These are phyloP conservation scores for Mycena metata DNA, from an alignment of 768 basidiomycete species.

Conservation along the genomic window DNA sequence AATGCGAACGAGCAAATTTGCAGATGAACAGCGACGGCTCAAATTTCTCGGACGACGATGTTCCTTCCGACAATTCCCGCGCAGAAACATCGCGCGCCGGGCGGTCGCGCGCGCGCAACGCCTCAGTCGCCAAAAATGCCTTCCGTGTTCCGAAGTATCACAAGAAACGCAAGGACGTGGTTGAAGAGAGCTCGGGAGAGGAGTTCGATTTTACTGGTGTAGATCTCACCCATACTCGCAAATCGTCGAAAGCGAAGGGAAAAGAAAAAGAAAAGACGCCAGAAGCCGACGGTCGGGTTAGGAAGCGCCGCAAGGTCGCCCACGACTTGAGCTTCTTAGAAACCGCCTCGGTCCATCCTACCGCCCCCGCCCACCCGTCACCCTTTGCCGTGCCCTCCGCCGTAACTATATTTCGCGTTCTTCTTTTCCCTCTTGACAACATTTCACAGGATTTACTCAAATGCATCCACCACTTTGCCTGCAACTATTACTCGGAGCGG, in stretches of 20 bases:
- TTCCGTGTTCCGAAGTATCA: constrained; percentile 6
- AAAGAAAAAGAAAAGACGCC: constrained; percentile 14
- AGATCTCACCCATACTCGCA: background rate
- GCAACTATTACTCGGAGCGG: constrained; percentile 69
- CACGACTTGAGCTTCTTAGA: constrained; percentile 32
- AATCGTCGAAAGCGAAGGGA: constrained; percentile 10
- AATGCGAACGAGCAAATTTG: background rate
- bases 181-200: constrained; percentile 1
- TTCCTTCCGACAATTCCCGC: background rate
- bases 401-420: constrained; percentile 23
- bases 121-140: background rate
- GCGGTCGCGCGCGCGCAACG: background rate
- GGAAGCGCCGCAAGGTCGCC: constrained; percentile 29
- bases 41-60: constrained; percentile 7
- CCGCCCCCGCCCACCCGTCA: background rate
- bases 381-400: constrained; percentile 33
- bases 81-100: background rate
- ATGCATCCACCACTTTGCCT: constrained; percentile 62
- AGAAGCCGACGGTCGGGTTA: background rate
- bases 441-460: constrained; percentile 61
- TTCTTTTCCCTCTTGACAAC: background rate
- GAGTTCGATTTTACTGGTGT: constrained; percentile 20
- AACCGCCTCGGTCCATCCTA: background rate
- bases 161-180: background rate
- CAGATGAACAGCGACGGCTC: constrained; percentile 8